These are phyloP conservation scores for Taphrina betulina DNA, from an alignment of 1,139 yeast species.

Conservation along the genomic window DNA sequence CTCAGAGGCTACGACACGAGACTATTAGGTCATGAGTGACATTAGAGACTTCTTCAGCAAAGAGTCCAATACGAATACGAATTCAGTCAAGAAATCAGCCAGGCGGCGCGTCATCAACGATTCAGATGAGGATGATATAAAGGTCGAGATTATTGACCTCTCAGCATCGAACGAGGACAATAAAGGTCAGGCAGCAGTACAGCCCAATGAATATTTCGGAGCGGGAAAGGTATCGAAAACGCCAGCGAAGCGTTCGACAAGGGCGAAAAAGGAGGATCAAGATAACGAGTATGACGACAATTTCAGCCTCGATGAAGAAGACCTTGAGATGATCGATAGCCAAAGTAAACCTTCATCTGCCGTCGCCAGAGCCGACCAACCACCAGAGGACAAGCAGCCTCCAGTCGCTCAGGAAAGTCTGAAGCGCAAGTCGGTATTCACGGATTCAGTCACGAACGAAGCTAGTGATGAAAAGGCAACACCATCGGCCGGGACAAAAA, in stretches of 20 bases:
- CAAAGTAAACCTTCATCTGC: slow-evolving; percentile 30
- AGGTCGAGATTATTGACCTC: background rate
- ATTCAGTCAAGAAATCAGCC: background rate
- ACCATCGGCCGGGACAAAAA: too few relatives aligned
- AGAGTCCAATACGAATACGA: background rate
- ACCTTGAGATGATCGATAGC: slow-evolving; percentile 7
- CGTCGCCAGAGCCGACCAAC: too few relatives aligned
- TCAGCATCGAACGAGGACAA: background rate
- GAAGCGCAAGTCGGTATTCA: too few relatives aligned
- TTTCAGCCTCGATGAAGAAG: slow-evolving; percentile 25
- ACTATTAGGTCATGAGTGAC: too few relatives aligned
- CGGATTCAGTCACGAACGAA: too few relatives aligned
- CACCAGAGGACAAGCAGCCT: too few relatives aligned
- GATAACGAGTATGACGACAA: slow-evolving; percentile 34
- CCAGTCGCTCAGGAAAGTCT: too few relatives aligned
- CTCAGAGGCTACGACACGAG: too few relatives aligned
- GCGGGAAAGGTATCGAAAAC: slow-evolving; percentile 3
- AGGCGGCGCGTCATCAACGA: slow-evolving; percentile 14
- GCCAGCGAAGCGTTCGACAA: slow-evolving; percentile 11
- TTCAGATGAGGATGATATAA: slow-evolving; percentile 16
- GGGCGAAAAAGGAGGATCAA: slow-evolving; percentile 27
- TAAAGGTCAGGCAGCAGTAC: background rate
- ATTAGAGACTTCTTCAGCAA: slow-evolving; percentile 25
- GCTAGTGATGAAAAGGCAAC: background rate
- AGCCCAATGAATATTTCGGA: slow-evolving; percentile 17